Conservation (phyloP, 2,329 filamentous ascomycete species). For the Paraconiothyrium sp. region DNA sequence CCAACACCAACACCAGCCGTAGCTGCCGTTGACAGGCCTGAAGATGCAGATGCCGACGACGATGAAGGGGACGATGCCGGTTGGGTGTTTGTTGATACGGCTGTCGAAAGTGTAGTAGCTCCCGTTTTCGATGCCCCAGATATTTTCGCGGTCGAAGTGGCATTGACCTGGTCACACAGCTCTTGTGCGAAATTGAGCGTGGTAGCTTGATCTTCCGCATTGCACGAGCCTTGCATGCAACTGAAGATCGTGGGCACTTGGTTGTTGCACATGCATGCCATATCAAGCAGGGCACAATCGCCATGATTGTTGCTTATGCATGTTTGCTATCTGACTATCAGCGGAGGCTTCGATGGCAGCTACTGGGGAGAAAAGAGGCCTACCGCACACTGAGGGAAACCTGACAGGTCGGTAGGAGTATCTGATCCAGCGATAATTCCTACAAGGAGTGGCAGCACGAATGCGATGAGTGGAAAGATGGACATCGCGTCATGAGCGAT, state of each 20-base stretch:
- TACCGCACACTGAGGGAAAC: slow-evolving; percentile 11
- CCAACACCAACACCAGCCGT: slow-evolving; percentile 6
- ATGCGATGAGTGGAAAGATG: neutral
- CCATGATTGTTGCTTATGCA: slow-evolving; percentile 11
- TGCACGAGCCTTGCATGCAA: slow-evolving; percentile 13
- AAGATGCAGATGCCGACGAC: neutral
- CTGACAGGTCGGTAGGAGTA: neutral
- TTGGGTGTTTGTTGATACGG: neutral
- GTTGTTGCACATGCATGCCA: slow-evolving; percentile 10
- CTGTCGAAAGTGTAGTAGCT: neutral
- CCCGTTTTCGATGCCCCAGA: neutral
- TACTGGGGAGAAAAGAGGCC: neutral
- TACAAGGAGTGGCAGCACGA: neutral
- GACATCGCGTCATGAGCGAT: neutral
- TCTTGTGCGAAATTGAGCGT: slow-evolving; percentile 3
- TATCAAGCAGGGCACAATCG: slow-evolving; percentile 7
- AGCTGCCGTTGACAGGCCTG: neutral
- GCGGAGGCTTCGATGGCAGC: neutral
- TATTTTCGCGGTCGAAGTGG: neutral
- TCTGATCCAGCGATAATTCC: neutral
- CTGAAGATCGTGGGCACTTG: slow-evolving; percentile 11
- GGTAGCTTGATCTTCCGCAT: slow-evolving; percentile 4
- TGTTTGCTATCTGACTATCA: neutral
- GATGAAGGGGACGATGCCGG: neutral
- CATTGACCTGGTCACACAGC: neutral